Evolutionary conservation across 2,329 filamentous ascomycete genomes (phyloP), one percentile per base, ranked within the genome.

Genomic region (Cytospora mali): DNA sequence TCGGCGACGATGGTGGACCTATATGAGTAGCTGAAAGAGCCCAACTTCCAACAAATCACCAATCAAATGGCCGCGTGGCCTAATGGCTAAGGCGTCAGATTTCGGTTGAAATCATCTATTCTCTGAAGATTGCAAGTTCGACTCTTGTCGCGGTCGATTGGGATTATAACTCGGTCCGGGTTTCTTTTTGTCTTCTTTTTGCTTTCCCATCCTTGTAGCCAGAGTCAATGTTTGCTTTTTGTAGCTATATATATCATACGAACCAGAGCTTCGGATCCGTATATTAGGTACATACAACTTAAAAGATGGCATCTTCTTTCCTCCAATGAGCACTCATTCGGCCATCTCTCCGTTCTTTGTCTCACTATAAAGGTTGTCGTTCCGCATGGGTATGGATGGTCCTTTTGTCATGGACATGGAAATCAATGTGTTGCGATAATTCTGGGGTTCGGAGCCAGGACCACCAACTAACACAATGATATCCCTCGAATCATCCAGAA

Each of bases 61-160:
- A 39, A 39, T 39, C 35, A 23, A 58, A 10, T 33, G 55, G 55
- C 46, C 55, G 31, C 27, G 57, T 65, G 63, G 63, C 63, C 63
- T 63, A 63, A 65, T 65, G 63, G 63, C 63, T 65, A 65, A 65
- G 63, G 63, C 63, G 61, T 63, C 60, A 58, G 63, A 63, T 65
- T 65, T 65, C 63, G 63, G 63, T 62, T 59, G 57, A 59, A 59
- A 59, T 53, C 49, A 59, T 31, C 48, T 9, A 39, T 59, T 39
- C 57, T 65, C 55, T 62, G 55, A 65, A 65, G 63, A 65, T 65
- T 61, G 64, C 39, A 61, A 58, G 62, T 64, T 67, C 55, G 50
- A 53, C 33, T 52, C 57, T 13, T 39, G 29, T 54, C 39, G 28
- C 27, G 58, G 31, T 46, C 46, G 23, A 39, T 39, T 39, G 35